phyloP scores from a whole-genome alignment of 345 rosid species.

The Pugionium cornutum region DNA sequence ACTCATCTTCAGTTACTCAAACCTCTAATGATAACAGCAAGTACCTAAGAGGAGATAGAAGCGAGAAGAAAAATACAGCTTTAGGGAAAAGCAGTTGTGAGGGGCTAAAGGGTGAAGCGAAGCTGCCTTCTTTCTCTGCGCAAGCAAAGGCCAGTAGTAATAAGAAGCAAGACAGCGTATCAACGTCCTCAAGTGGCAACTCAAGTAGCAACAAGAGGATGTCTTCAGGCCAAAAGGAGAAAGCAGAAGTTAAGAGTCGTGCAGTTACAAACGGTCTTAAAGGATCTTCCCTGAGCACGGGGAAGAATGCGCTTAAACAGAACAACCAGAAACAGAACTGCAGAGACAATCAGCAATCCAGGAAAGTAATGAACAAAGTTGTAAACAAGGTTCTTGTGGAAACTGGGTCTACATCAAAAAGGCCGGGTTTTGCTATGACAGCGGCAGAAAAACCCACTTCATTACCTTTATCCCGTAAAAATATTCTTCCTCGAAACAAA shows the following conservation, averaged over 20 bases:
- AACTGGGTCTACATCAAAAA: slow-evolving; percentile 46
- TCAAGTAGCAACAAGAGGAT: slow-evolving; percentile 35
- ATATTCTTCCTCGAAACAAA: slow-evolving; percentile 50
- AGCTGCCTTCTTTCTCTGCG: slow-evolving; percentile 79
- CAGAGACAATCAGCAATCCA: slow-evolving; percentile 47
- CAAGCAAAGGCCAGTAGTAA: slow-evolving; percentile 78
- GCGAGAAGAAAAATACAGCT: slow-evolving; percentile 37
- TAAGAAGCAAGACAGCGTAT: slow-evolving; percentile 70
- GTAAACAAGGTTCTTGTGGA: slow-evolving; percentile 48
- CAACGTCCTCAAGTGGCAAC: slow-evolving; percentile 33
- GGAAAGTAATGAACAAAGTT: slow-evolving; percentile 47
- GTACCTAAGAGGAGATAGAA: slow-evolving; percentile 38
- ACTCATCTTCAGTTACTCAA: slow-evolving; percentile 28
- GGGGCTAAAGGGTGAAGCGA: slow-evolving; percentile 53
- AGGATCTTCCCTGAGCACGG: slow-evolving; percentile 56
- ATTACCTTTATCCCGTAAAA: slow-evolving; percentile 45
- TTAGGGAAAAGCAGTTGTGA: slow-evolving; percentile 55
- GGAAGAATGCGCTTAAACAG: slow-evolving; percentile 69
- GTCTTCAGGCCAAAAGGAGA: slow-evolving; percentile 47
- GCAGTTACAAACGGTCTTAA: slow-evolving; percentile 55
- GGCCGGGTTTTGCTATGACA: slow-evolving; percentile 31
- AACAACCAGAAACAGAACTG: slow-evolving; percentile 90
- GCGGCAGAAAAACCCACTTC: slow-evolving; percentile 42
- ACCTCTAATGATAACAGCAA: slow-evolving; percentile 36
- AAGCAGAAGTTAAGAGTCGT: slow-evolving; percentile 55